These are phyloP conservation scores for Helotiales sp. DNA, from an alignment of 2,329 filamentous ascomycete genomes.

Conservation along the genomic window DNA sequence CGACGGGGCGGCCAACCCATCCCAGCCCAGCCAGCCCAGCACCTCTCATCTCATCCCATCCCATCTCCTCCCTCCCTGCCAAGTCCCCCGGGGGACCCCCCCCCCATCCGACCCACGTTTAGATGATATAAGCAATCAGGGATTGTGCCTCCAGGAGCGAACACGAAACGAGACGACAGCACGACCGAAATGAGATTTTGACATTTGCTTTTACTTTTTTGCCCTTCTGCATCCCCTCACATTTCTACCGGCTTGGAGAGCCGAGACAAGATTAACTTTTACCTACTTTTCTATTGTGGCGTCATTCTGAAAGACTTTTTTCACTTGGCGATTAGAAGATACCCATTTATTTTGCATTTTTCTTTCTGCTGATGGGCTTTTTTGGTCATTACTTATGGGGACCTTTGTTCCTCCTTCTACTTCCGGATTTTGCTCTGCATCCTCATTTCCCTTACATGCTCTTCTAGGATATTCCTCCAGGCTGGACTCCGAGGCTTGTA, in stretches of 20 bases:
- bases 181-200: slow-evolving; percentile 29
- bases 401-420: slow-evolving; percentile 8
- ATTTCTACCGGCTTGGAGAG: slow-evolving; percentile 5
- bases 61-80: slow-evolving; percentile 1
- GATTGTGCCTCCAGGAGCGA: slow-evolving; percentile 10
- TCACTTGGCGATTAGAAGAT: slow-evolving; percentile 33
- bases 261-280: slow-evolving; percentile 5
- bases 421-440: background rate
- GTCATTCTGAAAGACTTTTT: slow-evolving; percentile 17
- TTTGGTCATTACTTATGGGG: slow-evolving; percentile 9
- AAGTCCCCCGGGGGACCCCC: background rate
- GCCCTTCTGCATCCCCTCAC: slow-evolving; percentile 20
- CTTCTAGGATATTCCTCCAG: background rate
- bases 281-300: slow-evolving; percentile 25
- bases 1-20: slow-evolving; percentile 18
- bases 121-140: slow-evolving; percentile 28
- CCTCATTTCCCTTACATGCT: background rate
- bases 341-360: slow-evolving; percentile 30
- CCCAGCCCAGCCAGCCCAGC: background rate
- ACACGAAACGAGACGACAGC: slow-evolving; percentile 25
- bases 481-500: background rate
- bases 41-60: background rate
- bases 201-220: slow-evolving; percentile 8
- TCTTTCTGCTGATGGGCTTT: background rate
- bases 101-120: slow-evolving; percentile 7